phyloP scores from a whole-genome alignment of 495 filamentous ascomycete species.

The Clohesyomyces aquaticus region DNA sequence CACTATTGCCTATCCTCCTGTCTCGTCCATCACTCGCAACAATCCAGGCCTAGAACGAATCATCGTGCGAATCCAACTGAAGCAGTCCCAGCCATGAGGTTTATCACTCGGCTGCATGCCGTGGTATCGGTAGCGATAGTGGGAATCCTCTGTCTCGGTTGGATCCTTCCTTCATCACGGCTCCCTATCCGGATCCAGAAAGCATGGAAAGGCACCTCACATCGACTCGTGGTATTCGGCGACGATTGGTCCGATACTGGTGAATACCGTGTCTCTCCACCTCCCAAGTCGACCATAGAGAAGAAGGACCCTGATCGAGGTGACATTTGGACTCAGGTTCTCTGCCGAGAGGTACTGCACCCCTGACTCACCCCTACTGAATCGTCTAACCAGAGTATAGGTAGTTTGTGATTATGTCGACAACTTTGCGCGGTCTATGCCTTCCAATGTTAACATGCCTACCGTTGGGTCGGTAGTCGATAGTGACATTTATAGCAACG shows the following conservation, averaged over 20 bases:
- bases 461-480: constrained; percentile 28
- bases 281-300: constrained; percentile 16
- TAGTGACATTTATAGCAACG: constrained; percentile 30
- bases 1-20: too few relatives aligned
- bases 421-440: constrained; percentile 34
- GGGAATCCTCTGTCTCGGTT: constrained; percentile 27
- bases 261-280: constrained; percentile 34
- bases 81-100: constrained; percentile 20
- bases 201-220: constrained; percentile 29
- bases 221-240: constrained; percentile 37
- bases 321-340: constrained; percentile 30
- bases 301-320: constrained; percentile 31
- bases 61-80: background rate
- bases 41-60: background rate
- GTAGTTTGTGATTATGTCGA: constrained; percentile 32
- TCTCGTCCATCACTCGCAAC: background rate
- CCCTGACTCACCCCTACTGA: background rate
- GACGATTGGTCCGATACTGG: constrained; percentile 39
- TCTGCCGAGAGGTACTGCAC: constrained; percentile 30
- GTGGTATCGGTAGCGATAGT: constrained; percentile 8
- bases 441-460: constrained; percentile 8
- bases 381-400: constrained; percentile 12
- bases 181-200: constrained; percentile 27
- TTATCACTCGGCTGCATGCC: constrained; percentile 26
- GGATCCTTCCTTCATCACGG: constrained; percentile 20